A percentile compares a stretch with the other conserved stretches of the same genome.
These are phyloP conservation scores for Solanum chaucha DNA, from an alignment of 257 asterid genomes.

Conservation along the genomic window DNA sequence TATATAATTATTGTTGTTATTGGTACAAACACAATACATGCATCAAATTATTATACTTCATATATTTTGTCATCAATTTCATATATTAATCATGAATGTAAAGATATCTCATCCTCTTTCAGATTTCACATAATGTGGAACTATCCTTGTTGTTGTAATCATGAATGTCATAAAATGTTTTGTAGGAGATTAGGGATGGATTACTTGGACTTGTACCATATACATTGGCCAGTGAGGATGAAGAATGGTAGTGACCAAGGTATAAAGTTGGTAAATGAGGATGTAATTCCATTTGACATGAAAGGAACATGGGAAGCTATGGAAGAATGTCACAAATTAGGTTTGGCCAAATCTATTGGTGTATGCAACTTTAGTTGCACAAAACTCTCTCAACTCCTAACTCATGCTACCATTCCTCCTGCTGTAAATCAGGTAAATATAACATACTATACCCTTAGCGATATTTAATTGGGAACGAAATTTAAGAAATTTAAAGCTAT, in stretches of 20 bases:
- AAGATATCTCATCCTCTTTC: too few relatives aligned
- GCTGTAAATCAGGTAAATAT: slow-evolving; percentile 38
- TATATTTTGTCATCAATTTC: not conserved
- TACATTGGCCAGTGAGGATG: slow-evolving; percentile 38
- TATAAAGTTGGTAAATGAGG: not conserved
- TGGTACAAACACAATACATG: not conserved
- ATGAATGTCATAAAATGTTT: not conserved
- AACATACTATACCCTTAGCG: not conserved
- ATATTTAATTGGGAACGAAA: not conserved
- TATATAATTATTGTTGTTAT: not conserved
- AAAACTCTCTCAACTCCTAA: slow-evolving; percentile 25
- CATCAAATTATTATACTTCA: not conserved
- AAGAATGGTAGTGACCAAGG: slow-evolving; percentile 2
- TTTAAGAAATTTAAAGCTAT: not conserved
- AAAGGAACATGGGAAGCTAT: slow-evolving; percentile 47
- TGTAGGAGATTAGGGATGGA: slow-evolving; percentile 28
- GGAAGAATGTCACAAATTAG: slow-evolving; percentile 39
- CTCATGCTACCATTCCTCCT: slow-evolving; percentile 30
- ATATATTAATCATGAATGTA: not conserved
- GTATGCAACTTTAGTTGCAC: slow-evolving; percentile 47
- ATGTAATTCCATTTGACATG: slow-evolving; percentile 25
- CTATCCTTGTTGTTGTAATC: too few relatives aligned
- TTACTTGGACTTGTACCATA: slow-evolving; percentile 42
- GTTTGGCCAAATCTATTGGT: slow-evolving; percentile 46
- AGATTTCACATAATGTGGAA: too few relatives aligned